Evolutionary conservation across 2,329 filamentous ascomycete species (phyloP).

Genomic region (Aspergillus ustus): DNA sequence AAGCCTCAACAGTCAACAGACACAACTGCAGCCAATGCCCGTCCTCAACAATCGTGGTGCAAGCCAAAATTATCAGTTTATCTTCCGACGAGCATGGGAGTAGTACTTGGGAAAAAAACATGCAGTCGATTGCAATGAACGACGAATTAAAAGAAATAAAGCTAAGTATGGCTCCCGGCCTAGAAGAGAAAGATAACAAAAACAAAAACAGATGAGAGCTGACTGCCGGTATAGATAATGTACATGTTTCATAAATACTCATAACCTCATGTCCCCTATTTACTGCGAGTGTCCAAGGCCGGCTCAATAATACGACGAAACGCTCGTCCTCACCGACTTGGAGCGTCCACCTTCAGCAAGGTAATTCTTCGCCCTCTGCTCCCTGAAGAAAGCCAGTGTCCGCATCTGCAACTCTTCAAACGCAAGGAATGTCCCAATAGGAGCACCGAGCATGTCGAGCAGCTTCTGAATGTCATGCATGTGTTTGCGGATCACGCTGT

Average conservation of each 20-base stretch:
- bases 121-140: not conserved
- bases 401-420: conserved; percentile 45
- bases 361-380: conserved; percentile 31
- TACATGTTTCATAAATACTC: conserved; percentile 5
- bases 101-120: not conserved
- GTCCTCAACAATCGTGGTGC: not conserved
- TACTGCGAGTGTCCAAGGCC: not conserved
- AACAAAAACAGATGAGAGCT: not conserved
- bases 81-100: not conserved
- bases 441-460: conserved; percentile 55
- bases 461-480: conserved; percentile 55
- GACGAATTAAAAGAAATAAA: not conserved
- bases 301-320: conserved; percentile 2
- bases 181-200: not conserved
- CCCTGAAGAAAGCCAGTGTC: conserved; percentile 38
- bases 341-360: conserved; percentile 3
- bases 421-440: conserved; percentile 41
- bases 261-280: not conserved
- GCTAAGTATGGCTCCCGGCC: not conserved
- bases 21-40: not conserved
- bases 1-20: not conserved
- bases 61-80: not conserved
- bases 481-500: conserved; percentile 55
- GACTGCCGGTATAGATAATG: not conserved
- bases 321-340: conserved; percentile 1